These are phyloP conservation scores for Peronosclerospora sorghi DNA, from an alignment of 352 stramenopile genomes.

Conservation along the genomic window DNA sequence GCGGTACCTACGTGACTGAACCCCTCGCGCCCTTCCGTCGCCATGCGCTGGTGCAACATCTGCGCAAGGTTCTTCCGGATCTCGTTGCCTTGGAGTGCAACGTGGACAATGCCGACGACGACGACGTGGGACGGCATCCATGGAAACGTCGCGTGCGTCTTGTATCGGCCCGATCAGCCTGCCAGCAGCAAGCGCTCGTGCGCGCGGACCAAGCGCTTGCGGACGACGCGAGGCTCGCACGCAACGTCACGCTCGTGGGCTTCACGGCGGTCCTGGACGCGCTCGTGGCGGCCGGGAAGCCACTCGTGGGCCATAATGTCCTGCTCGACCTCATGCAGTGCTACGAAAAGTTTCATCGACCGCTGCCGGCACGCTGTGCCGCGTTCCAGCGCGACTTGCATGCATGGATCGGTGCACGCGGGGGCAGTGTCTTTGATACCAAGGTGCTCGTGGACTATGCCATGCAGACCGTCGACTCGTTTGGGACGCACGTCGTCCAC, in stretches of 20 bases:
- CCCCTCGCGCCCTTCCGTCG: conserved; percentile 53
- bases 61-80: conserved; percentile 31
- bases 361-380: conserved; percentile 39
- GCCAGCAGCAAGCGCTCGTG: conserved; percentile 24
- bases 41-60: conserved; percentile 38
- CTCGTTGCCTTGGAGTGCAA: conserved; percentile 46
- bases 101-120: conserved; percentile 45
- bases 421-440: conserved; percentile 48
- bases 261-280: conserved; percentile 60
- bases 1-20: conserved; percentile 41
- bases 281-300: conserved; percentile 29
- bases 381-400: conserved; percentile 47
- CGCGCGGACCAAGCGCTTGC: conserved; percentile 19
- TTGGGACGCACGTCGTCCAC: conserved; percentile 44
- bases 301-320: conserved; percentile 69
- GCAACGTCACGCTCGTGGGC: conserved; percentile 46
- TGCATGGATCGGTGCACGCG: conserved; percentile 31
- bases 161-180: conserved; percentile 14
- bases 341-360: conserved; percentile 65
- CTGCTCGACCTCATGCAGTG: conserved; percentile 74
- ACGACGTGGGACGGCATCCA: conserved; percentile 27
- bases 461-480: conserved; percentile 53
- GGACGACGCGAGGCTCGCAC: conserved; percentile 23
- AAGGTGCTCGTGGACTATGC: conserved; percentile 57
- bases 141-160: conserved; percentile 61